Conservation (phyloP, 2,329 filamentous ascomycete species). For the Fusarium robinianum region DNA sequence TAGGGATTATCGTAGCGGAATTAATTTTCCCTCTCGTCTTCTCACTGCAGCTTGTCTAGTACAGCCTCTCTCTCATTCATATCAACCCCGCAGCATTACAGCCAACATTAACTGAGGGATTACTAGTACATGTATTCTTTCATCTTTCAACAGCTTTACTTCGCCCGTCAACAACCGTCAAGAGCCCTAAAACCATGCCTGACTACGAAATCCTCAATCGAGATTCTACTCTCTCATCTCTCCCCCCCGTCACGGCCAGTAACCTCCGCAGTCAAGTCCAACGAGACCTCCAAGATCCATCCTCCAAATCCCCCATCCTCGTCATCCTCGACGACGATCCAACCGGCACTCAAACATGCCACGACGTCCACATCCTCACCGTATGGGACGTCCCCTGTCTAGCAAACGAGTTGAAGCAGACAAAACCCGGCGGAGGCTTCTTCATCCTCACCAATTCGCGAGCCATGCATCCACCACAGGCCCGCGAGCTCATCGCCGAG, state of each 20-base stretch:
- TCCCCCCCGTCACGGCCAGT: slow-evolving; percentile 16
- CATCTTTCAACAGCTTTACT: neutral
- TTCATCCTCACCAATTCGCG: slow-evolving; percentile 65
- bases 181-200: slow-evolving; percentile 5
- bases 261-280: slow-evolving; percentile 13
- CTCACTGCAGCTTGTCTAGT: no score
- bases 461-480: slow-evolving; percentile 55
- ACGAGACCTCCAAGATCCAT: slow-evolving; percentile 14
- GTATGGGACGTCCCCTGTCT: slow-evolving; percentile 55
- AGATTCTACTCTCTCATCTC: slow-evolving; percentile 13
- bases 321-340: slow-evolving; percentile 59
- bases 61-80: no score
- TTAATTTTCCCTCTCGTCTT: no score
- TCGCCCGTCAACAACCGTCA: neutral
- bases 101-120: no score
- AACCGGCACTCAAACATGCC: slow-evolving; percentile 65
- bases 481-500: slow-evolving; percentile 51
- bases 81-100: no score
- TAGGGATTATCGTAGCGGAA: no score
- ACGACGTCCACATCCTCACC: slow-evolving; percentile 59
- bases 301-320: slow-evolving; percentile 37
- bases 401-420: slow-evolving; percentile 48
- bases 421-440: slow-evolving; percentile 50
- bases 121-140: no score
- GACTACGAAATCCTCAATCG: slow-evolving; percentile 4